Evolutionary conservation across 1,139 yeast genomes (phyloP).

Genomic region (Nakaseomyces kungkrabaensis): DNA sequence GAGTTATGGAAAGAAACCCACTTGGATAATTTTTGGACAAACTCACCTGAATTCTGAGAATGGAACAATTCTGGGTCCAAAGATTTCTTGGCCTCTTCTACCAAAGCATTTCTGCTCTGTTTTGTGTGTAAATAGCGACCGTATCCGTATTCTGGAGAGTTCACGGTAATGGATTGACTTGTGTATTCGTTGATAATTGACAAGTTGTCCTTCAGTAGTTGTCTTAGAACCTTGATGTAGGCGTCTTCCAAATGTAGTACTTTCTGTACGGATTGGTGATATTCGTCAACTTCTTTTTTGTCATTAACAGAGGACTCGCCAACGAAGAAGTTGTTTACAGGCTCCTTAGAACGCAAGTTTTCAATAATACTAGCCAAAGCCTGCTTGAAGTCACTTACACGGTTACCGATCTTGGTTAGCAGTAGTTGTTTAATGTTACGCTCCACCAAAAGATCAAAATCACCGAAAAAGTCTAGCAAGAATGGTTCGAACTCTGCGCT

Average conservation of each 20-base stretch:
- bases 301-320: conserved; percentile 35
- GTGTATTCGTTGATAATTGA: conserved; percentile 51
- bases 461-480: conserved; percentile 65
- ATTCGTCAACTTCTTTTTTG: conserved; percentile 7
- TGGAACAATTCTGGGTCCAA: conserved; percentile 39
- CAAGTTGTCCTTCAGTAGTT: conserved; percentile 48
- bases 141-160: conserved; percentile 71
- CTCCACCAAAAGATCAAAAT: conserved; percentile 39
- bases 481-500: conserved; percentile 48
- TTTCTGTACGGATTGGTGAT: conserved; percentile 29
- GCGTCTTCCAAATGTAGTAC: conserved; percentile 59
- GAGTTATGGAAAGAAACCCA: conserved; percentile 47
- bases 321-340: conserved; percentile 53
- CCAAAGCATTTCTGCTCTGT: conserved; percentile 41
- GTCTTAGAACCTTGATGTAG: conserved; percentile 64
- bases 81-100: conserved; percentile 40
- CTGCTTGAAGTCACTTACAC: conserved; percentile 41
- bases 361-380: conserved; percentile 42
- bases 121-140: conserved; percentile 61
- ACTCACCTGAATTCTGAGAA: conserved; percentile 37
- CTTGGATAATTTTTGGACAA: conserved; percentile 51
- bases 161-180: conserved; percentile 32
- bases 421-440: conserved; percentile 41
- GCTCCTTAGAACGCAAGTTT: conserved; percentile 44
- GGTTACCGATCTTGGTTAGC: conserved; percentile 46